phyloP scores from a whole-genome alignment of 768 basidiomycete genomes.

The Lactarius deliciosus region DNA sequence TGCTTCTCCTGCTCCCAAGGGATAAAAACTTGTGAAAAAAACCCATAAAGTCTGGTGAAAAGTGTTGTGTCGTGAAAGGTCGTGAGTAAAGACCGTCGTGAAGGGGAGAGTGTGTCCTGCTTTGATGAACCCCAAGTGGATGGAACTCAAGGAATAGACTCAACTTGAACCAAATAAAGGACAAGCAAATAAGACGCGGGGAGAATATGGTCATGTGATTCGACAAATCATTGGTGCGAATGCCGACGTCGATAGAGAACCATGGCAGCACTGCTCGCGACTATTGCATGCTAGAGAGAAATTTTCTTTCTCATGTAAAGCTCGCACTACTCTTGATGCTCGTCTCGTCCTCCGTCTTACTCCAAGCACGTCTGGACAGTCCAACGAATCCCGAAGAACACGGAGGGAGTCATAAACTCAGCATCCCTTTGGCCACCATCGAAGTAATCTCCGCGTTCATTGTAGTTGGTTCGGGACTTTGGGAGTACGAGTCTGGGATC shows the following conservation, averaged over 20 bases:
- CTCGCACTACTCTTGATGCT: constrained; percentile 64
- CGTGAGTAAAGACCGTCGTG: not conserved
- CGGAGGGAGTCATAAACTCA: constrained; percentile 33
- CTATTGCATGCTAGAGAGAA: constrained; percentile 77
- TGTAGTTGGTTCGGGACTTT: constrained; percentile 55
- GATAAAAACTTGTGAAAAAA: constrained; percentile 72
- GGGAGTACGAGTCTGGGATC: constrained; percentile 64
- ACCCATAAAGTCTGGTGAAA: constrained; percentile 48
- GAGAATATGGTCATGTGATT: constrained; percentile 13
- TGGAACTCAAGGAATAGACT: not conserved
- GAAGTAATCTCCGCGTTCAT: constrained; percentile 54
- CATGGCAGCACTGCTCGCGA: constrained; percentile 58
- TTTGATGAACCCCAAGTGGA: not conserved
- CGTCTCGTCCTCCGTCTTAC: constrained; percentile 60
- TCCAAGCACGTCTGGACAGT: constrained; percentile 48
- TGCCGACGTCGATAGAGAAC: constrained; percentile 32
- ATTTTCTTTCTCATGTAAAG: constrained; percentile 66
- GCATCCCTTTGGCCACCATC: constrained; percentile 52
- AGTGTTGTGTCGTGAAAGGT: not conserved
- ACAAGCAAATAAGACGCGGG: constrained; percentile 19
- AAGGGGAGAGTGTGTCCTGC: not conserved
- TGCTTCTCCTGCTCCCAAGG: constrained; percentile 61
- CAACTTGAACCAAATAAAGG: constrained; percentile 23
- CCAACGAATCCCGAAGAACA: constrained; percentile 29
- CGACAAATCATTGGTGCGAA: constrained; percentile 1